phyloP scores from a whole-genome alignment of 768 basidiomycete species.

The Suillus discolor region DNA sequence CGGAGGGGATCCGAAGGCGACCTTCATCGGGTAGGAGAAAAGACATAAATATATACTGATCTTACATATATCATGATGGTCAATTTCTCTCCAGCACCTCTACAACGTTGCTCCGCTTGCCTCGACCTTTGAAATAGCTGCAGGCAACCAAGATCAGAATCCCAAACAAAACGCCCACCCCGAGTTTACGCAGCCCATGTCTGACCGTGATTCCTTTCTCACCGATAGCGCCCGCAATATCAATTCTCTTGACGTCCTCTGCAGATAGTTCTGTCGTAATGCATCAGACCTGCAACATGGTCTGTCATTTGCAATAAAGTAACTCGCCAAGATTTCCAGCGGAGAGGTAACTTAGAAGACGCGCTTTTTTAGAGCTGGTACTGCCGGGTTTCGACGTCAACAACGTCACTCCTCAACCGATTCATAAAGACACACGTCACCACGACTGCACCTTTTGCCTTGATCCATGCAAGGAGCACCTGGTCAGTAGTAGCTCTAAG shows the following conservation, averaged over 20 bases:
- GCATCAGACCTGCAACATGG: conserved; percentile 2
- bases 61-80: not conserved
- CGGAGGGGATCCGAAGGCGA: too few species aligned
- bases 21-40: not conserved
- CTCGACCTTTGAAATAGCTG: conserved; percentile 9
- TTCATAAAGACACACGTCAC: conserved; percentile 49
- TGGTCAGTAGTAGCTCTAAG: conserved; percentile 61
- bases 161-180: conserved; percentile 5
- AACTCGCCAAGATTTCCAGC: conserved; percentile 64
- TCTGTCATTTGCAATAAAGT: not conserved
- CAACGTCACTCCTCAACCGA: not conserved
- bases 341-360: conserved; percentile 67
- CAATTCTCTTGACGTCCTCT: conserved; percentile 53
- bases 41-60: not conserved
- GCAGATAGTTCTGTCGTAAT: conserved; percentile 43
- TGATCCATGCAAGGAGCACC: conserved; percentile 72
- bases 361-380: conserved; percentile 64
- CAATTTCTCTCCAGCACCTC: not conserved
- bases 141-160: conserved; percentile 6
- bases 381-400: conserved; percentile 31
- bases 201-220: conserved; percentile 4
- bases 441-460: conserved; percentile 64
- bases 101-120: not conserved
- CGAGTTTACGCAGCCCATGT: conserved; percentile 6
- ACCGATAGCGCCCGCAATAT: conserved; percentile 48